Evolutionary conservation across 768 basidiomycete species (phyloP).

Genomic region (Polyporus arcularius): DNA sequence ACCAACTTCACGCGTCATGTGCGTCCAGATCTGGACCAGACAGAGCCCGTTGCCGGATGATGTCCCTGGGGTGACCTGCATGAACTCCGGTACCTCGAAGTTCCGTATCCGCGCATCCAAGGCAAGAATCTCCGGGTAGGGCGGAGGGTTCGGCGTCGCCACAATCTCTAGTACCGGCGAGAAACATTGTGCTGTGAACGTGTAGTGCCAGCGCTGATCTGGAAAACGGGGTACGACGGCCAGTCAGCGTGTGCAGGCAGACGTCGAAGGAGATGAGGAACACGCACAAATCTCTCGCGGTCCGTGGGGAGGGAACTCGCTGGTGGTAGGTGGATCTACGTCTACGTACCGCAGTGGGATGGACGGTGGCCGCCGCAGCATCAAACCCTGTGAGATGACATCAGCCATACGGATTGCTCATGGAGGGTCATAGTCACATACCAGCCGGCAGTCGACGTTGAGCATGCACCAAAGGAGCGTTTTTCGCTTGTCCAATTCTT

Average conservation of each 20-base stretch:
- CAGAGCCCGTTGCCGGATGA: constrained; percentile 16
- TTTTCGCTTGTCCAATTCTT: constrained; percentile 69
- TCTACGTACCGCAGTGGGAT: constrained; percentile 67
- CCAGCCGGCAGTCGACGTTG: constrained; percentile 65
- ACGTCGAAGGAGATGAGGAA: constrained; percentile 1
- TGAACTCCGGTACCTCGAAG: constrained; percentile 51
- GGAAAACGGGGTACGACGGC: constrained; percentile 1
- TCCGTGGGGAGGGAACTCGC: constrained; percentile 26
- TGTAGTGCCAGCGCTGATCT: constrained; percentile 76
- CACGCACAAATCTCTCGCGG: constrained; percentile 31
- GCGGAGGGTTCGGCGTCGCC: constrained; percentile 51
- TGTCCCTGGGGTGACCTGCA: constrained; percentile 40
- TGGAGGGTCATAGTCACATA: constrained; percentile 39
- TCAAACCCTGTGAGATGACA: constrained; percentile 52
- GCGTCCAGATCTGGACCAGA: constrained; percentile 14
- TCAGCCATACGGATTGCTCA: neutral
- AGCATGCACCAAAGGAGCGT: constrained; percentile 76
- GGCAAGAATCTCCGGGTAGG: constrained; percentile 51
- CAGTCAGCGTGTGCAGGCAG: neutral
- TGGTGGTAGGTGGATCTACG: constrained; percentile 42
- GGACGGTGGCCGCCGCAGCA: constrained; percentile 72
- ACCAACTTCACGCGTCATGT: constrained; percentile 61
- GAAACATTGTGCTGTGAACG: constrained; percentile 63
- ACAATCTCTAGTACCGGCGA: constrained; percentile 62
- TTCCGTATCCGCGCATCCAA: constrained; percentile 59